Base-by-base conservation (phyloP, 345 rosid species). In the Arabidopsis suecica region DNA sequence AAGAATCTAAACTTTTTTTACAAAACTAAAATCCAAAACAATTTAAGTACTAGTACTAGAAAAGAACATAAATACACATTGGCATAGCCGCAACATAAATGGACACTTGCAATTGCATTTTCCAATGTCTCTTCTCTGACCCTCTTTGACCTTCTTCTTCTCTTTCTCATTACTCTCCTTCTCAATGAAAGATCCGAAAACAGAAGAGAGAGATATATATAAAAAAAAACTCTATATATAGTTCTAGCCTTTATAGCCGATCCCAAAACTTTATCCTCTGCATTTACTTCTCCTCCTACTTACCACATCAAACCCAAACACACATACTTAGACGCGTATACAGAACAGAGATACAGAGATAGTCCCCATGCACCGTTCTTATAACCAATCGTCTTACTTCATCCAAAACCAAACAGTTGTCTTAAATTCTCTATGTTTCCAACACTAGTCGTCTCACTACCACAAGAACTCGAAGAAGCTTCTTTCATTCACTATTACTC, bases 291-390 rank as follows among this genome's bases (percentile, higher is more conserved):
- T 68, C 47, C 48, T 74, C 56, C 53, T 16, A 16, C 66, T 16
- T 61, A 45, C 72, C 42, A 66, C 50, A 73, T 44, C 69, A 63
- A 18, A 51, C 22, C n/a, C 14, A 23, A 1, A n/a, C 5, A 25
- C 22, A 48, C 44, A 65, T 4, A 40, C 13, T 6, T 14, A 51
- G 0, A 61, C 12, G 32, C n/a, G 33, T 53, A 54, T 28, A 30
- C 38, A 61, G 36, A 72, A 30, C 38, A 61, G 36, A 72, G 16
- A 63, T n/a, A 59, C 37, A 48, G 73, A 75, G 56, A 64, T 36
- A 56, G 47, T 41, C 37, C 63, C 48, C 57, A 69, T 69, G 79
- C 79, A 76, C 79, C 79, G 70, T 54, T 62, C 58, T 61, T 33
- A 11, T 14, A 20, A 76, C 74, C 74, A 76, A 51, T 76, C 57